Evolutionary conservation across 345 rosid species (phyloP).

Genomic region (Acer yangbiense): DNA sequence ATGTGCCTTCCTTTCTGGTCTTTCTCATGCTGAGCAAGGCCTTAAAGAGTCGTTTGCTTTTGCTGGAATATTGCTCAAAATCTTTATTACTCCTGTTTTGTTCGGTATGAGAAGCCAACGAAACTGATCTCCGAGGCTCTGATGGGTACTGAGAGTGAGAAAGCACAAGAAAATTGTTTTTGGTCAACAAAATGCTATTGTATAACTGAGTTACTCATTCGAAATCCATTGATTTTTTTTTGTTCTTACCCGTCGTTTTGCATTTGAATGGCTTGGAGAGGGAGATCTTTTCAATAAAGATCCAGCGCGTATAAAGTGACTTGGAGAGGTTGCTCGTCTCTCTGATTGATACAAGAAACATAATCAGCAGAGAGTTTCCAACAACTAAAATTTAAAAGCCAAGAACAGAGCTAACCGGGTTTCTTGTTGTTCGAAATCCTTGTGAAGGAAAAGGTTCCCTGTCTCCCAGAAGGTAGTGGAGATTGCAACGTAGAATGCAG

Average conservation of each 20-base stretch:
- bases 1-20: slow-evolving; percentile 39
- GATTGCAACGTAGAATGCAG: slow-evolving; percentile 23
- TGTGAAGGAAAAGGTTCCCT: slow-evolving; percentile 41
- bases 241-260: slow-evolving; percentile 40
- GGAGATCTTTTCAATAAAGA: slow-evolving; percentile 53
- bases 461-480: slow-evolving; percentile 36
- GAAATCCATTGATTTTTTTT: background rate
- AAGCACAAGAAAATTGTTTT: background rate
- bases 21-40: slow-evolving; percentile 72
- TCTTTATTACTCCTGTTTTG: slow-evolving; percentile 40
- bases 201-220: background rate
- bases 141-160: slow-evolving; percentile 45
- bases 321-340: slow-evolving; percentile 55
- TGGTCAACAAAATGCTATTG: background rate
- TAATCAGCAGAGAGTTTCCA: background rate
- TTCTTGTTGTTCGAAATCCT: slow-evolving; percentile 30
- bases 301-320: slow-evolving; percentile 41
- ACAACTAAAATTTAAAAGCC: background rate
- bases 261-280: slow-evolving; percentile 41
- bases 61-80: slow-evolving; percentile 41
- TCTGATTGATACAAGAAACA: slow-evolving; percentile 32
- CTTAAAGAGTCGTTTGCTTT: slow-evolving; percentile 59
- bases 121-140: slow-evolving; percentile 50
- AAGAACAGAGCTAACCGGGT: slow-evolving; percentile 32
- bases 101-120: slow-evolving; percentile 35